A percentile compares a stretch with the other conserved stretches of the same genome.
These are phyloP conservation scores for Pseudofabraea citricarpa DNA, from an alignment of 2,329 filamentous ascomycete genomes.

Conservation along the genomic window DNA sequence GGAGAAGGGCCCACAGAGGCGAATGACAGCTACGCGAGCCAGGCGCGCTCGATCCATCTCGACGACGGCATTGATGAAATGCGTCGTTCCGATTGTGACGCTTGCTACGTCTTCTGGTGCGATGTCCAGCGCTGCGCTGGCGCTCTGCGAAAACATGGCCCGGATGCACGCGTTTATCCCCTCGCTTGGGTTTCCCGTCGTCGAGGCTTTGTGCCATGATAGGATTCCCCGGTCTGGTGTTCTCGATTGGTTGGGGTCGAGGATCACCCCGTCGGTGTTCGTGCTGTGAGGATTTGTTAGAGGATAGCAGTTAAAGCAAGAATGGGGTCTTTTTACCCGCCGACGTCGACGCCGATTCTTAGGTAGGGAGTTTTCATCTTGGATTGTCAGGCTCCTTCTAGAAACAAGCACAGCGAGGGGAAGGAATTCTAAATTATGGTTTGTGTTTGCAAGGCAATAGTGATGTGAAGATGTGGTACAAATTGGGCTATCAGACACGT, in stretches of 20 bases:
- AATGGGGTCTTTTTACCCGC: constrained; percentile 7
- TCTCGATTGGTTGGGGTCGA: constrained; percentile 12
- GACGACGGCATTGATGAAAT: constrained; percentile 55
- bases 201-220: constrained; percentile 16
- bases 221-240: constrained; percentile 13
- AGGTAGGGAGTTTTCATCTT: constrained; percentile 1
- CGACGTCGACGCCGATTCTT: constrained; percentile 11
- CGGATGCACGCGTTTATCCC: constrained; percentile 17
- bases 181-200: constrained; percentile 15
- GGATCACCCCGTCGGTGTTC: constrained; percentile 18
- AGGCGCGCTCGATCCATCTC: constrained; percentile 45
- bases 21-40: constrained; percentile 46
- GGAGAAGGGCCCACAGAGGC: constrained; percentile 49
- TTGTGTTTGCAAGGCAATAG: too few species aligned
- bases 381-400: too few species aligned
- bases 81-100: constrained; percentile 32
- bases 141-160: constrained; percentile 14
- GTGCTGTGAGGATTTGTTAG: constrained; percentile 8
- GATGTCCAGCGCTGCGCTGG: constrained; percentile 12
- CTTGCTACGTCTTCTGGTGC: constrained; percentile 25
- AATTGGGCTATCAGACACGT: too few species aligned
- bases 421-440: too few species aligned
- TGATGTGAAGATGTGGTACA: too few species aligned
- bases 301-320: neutral
- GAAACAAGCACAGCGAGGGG: too few species aligned